Evolutionary conservation across 768 basidiomycete genomes (phyloP).

Genomic region (Lentinus tigrinus): DNA sequence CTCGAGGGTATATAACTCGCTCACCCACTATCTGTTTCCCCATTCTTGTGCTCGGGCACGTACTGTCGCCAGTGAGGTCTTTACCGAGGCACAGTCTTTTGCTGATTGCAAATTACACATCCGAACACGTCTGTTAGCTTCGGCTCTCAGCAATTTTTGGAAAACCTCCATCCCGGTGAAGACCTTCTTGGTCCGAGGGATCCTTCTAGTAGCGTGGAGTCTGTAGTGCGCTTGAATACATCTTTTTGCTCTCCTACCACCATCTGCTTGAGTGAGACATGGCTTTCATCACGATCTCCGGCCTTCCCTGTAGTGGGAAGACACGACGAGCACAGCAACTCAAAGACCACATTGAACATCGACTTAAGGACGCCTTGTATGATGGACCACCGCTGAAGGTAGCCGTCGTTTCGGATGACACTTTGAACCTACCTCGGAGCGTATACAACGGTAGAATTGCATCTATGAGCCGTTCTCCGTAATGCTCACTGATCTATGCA

Average conservation of each 20-base stretch:
- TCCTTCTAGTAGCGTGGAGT: background rate
- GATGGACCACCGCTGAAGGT: constrained; percentile 48
- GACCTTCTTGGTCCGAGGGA: constrained; percentile 19
- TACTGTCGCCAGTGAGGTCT: constrained; percentile 95
- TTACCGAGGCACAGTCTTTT: constrained; percentile 94
- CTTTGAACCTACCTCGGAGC: constrained; percentile 57
- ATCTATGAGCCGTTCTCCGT: background rate
- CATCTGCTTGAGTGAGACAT: constrained; percentile 39
- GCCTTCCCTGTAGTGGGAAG: constrained; percentile 89
- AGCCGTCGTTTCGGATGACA: constrained; percentile 70
- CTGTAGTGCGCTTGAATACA: constrained; percentile 4
- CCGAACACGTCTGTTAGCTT: constrained; percentile 91
- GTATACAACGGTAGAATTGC: constrained; percentile 68
- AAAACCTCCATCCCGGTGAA: constrained; percentile 32
- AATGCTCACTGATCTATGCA: constrained; percentile 28
- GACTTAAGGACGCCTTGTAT: constrained; percentile 50
- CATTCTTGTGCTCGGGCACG: constrained; percentile 91
- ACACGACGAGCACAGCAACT: constrained; percentile 70
- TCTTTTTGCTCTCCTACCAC: background rate
- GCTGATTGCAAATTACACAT: constrained; percentile 98
- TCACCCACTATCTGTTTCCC: constrained; percentile 22
- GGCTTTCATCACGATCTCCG: constrained; percentile 91
- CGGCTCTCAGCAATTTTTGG: constrained; percentile 92
- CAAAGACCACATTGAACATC: constrained; percentile 49
- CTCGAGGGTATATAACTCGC: constrained; percentile 40